phyloP scores from a whole-genome alignment of 768 basidiomycete genomes.

The Leucogyrophana mollusca region DNA sequence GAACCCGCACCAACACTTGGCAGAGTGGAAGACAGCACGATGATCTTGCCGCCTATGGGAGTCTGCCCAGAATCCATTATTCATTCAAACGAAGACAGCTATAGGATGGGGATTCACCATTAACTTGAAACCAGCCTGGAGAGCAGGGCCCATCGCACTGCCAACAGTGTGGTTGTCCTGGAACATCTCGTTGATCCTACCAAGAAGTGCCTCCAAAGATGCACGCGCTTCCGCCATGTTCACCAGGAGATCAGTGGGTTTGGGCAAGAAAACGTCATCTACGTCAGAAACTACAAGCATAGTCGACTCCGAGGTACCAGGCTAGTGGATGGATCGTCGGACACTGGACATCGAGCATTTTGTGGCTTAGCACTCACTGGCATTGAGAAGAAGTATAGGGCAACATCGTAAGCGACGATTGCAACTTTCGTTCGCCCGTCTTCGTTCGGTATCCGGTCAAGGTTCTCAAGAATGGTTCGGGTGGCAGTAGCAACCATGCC shows the following conservation, averaged over 20 bases:
- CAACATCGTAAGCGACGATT: slow-evolving; percentile 88
- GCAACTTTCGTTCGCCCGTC: slow-evolving; percentile 91
- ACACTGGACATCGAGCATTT: not conserved
- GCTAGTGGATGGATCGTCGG: slow-evolving; percentile 32
- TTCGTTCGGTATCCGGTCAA: slow-evolving; percentile 94
- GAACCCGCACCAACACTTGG: slow-evolving; percentile 89
- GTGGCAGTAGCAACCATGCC: slow-evolving; percentile 99
- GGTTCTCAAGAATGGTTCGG: slow-evolving; percentile 90
- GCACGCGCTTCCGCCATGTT: slow-evolving; percentile 85
- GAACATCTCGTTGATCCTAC: slow-evolving; percentile 94
- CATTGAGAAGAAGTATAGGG: slow-evolving; percentile 96
- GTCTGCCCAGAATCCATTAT: slow-evolving; percentile 44
- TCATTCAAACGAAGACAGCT: not conserved
- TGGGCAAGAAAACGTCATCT: slow-evolving; percentile 96
- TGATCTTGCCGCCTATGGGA: slow-evolving; percentile 92
- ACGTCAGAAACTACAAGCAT: slow-evolving; percentile 98
- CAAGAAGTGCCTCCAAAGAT: slow-evolving; percentile 78
- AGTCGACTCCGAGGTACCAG: slow-evolving; percentile 72
- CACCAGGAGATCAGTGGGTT: slow-evolving; percentile 94
- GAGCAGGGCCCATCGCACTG: slow-evolving; percentile 90
- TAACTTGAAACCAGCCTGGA: slow-evolving; percentile 95
- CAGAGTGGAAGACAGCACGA: slow-evolving; percentile 81
- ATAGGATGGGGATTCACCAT: slow-evolving; percentile 53
- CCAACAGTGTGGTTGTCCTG: slow-evolving; percentile 92
- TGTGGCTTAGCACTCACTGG: slow-evolving; percentile 39